phyloP scores from a whole-genome alignment of 2,329 filamentous ascomycete species.

The Graphilbum fragrans region DNA sequence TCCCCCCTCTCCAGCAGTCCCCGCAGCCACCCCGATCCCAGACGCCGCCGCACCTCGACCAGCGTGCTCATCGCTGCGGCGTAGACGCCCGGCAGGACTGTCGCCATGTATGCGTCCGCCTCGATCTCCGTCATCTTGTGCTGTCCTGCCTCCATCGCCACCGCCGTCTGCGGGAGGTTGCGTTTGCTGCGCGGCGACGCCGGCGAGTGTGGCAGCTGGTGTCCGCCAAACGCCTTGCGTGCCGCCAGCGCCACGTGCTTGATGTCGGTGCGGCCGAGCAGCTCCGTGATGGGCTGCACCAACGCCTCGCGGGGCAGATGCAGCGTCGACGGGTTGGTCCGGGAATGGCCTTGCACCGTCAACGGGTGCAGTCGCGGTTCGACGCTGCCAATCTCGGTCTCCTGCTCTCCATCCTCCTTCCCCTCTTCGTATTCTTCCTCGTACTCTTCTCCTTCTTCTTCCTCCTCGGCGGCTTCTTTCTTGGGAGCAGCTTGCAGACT shows the following conservation, averaged over 20 bases:
- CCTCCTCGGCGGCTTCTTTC: constrained; percentile 20
- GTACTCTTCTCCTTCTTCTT: constrained; percentile 23
- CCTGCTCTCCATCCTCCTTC: constrained; percentile 16
- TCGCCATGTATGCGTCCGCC: constrained; percentile 59
- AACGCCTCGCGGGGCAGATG: constrained; percentile 61
- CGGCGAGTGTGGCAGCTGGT: constrained; percentile 63
- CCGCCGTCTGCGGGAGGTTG: constrained; percentile 48
- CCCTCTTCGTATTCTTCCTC: constrained; percentile 20
- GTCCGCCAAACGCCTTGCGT: constrained; percentile 64
- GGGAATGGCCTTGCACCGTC: constrained; percentile 62
- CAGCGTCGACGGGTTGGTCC: constrained; percentile 61
- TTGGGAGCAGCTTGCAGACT: too few relatives aligned
- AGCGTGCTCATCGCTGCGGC: constrained; percentile 54
- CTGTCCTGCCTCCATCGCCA: constrained; percentile 52
- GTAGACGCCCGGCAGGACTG: constrained; percentile 59
- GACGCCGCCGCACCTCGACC: constrained; percentile 60
- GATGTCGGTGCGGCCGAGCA: constrained; percentile 56
- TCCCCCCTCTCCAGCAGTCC: constrained; percentile 34
- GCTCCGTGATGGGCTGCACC: constrained; percentile 53
- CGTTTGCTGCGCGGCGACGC: constrained; percentile 44
- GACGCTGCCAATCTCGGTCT: constrained; percentile 12
- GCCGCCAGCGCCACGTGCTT: constrained; percentile 66
- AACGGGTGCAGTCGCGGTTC: constrained; percentile 50
- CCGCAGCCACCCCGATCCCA: constrained; percentile 60
- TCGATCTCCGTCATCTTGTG: constrained; percentile 62